Evolutionary conservation across 1,139 yeast species (phyloP).

Genomic region (Chernovozyma aurita): DNA sequence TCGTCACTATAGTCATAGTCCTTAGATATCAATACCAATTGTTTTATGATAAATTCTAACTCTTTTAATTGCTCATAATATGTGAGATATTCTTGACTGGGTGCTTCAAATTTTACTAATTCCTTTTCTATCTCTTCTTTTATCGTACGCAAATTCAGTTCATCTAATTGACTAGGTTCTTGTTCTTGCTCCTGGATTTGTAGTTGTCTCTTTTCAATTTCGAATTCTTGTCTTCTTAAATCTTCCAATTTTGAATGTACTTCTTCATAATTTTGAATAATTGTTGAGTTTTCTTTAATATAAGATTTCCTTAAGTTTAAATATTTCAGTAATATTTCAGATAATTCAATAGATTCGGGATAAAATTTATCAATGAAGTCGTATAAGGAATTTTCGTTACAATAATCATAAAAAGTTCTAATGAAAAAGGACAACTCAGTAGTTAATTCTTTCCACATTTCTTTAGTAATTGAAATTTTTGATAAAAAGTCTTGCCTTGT

Average conservation of each 20-base stretch:
- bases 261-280: constrained; percentile 17
- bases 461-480: constrained; percentile 51
- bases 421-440: constrained; percentile 74
- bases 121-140: constrained; percentile 8
- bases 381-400: constrained; percentile 47
- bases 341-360: constrained; percentile 77
- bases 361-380: constrained; percentile 67
- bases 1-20: constrained; percentile 88
- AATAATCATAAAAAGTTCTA: constrained; percentile 62
- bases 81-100: constrained; percentile 10
- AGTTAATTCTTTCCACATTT: constrained; percentile 66
- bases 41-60: constrained; percentile 71
- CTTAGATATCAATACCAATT: constrained; percentile 62
- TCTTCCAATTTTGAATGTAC: constrained; percentile 14
- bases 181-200: neutral
- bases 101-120: constrained; percentile 5
- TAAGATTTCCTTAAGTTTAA: constrained; percentile 41
- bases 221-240: constrained; percentile 8
- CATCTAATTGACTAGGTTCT: neutral
- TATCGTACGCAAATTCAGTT: neutral
- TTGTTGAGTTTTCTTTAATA: constrained; percentile 25
- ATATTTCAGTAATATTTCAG: constrained; percentile 53
- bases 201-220: constrained; percentile 1
- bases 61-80: constrained; percentile 45
- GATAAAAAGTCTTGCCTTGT: constrained; percentile 58